Conservation (phyloP, 78 protist species). For the Isochrysis galbana region DNA sequence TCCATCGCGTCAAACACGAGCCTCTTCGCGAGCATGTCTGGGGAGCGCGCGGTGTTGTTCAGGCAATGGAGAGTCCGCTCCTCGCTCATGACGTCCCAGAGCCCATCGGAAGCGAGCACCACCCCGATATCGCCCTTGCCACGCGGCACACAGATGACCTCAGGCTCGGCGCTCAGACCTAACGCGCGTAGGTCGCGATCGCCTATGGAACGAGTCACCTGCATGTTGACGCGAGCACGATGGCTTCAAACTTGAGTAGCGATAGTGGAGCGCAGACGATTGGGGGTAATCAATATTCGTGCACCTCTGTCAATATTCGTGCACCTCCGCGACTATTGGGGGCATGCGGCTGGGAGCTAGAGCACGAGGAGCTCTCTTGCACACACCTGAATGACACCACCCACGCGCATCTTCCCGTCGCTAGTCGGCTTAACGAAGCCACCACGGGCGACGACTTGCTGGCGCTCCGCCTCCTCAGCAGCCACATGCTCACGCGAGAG, state of each 20-base stretch:
- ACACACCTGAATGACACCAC: background rate
- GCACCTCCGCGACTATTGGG: too few relatives aligned
- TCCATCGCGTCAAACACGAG: background rate
- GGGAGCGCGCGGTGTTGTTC: background rate
- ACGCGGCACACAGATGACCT: background rate
- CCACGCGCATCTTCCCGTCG: conserved; percentile 11
- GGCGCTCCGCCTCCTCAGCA: background rate
- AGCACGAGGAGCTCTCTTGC: too few relatives aligned
- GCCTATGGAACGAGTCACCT: conserved; percentile 5
- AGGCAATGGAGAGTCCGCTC: background rate
- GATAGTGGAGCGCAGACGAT: too few relatives aligned
- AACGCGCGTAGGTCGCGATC: background rate
- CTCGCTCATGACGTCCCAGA: conserved; percentile 28
- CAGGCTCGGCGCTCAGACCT: background rate
- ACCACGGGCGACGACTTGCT: background rate
- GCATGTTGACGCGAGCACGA: background rate
- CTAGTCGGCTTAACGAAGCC: background rate
- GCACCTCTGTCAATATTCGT: too few relatives aligned
- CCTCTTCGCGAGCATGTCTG: conserved; percentile 19
- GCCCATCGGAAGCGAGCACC: conserved; percentile 37
- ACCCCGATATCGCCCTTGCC: background rate
- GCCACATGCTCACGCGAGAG: background rate
- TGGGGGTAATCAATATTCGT: too few relatives aligned
- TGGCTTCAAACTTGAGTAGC: background rate
- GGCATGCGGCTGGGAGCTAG: too few relatives aligned